Conservation (phyloP, 768 basidiomycete genomes). For the Psilocybe azurescens region DNA sequence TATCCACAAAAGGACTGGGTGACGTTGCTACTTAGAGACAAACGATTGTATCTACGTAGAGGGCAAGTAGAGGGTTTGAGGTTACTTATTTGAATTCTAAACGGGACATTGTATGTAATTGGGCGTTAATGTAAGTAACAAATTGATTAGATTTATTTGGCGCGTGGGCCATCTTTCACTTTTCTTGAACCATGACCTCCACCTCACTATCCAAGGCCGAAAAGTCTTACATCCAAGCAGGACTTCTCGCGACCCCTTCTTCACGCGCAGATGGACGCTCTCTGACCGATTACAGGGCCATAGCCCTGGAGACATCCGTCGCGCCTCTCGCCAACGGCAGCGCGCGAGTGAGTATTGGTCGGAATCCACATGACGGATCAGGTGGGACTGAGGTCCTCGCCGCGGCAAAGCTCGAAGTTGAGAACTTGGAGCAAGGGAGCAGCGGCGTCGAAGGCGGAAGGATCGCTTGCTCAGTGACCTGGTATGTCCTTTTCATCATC, state of each 20-base stretch:
- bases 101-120: not conserved
- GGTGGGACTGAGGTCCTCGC: constrained; percentile 82
- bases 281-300: constrained; percentile 66
- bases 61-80: too few species aligned
- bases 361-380: constrained; percentile 53
- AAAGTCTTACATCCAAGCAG: constrained; percentile 74
- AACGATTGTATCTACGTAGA: not conserved
- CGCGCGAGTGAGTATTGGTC: constrained; percentile 75
- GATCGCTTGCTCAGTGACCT: constrained; percentile 72
- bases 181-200: constrained; percentile 22
- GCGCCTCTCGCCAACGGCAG: constrained; percentile 87
- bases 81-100: too few species aligned
- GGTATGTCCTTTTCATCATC: constrained; percentile 56
- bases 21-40: not conserved
- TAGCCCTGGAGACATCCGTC: constrained; percentile 78
- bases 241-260: constrained; percentile 61
- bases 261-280: constrained; percentile 80
- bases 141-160: not conserved
- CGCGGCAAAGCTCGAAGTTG: constrained; percentile 82
- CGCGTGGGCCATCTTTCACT: not conserved
- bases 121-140: not conserved
- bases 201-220: constrained; percentile 75
- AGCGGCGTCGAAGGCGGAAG: constrained; percentile 62
- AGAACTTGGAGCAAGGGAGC: constrained; percentile 51
- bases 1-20: not conserved